Base-by-base conservation (phyloP, 805 yeast species). In the Maudiozyma barnettii region DNA sequence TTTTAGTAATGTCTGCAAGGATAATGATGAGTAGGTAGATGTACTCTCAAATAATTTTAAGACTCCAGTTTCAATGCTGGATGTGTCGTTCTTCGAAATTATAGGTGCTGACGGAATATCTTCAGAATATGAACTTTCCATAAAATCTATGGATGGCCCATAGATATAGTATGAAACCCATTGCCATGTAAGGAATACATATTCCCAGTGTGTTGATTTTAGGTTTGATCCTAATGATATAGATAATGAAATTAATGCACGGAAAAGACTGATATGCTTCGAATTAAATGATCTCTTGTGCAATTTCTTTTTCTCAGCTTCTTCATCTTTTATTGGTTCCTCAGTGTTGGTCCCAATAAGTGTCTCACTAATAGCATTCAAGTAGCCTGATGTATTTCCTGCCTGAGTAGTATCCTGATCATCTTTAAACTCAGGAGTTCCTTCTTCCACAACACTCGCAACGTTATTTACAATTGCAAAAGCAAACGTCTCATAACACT, bases 151-250 rank as follows among this genome's bases (percentile, higher is more conserved):
- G 0, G 80, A 67, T 12, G 79, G 76, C 0, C 91, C 91, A 57
- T 79, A 72, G n/a, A 83, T 55, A 54, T 70, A 84, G 56, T 80
- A 84, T 47, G 84, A 80, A 43, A 82, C 72, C 95, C 95, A 85
- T 63, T 84, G 95, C 48, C 88, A 70, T 0, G 95, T 76, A 4
- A 77, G 72, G 18, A 81, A 58, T 4, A 82, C 61, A 16, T 72
- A 72, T 12, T 66, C 63, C 98, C 98, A 91, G 30, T 84, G 77
- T 3, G 67, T 49, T 1, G 52, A 60, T 5, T 75, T 75, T 14
- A 91, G 70, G 1, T 80, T 75, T 1, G 90, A 76, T 0, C 96
- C 97, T n/a, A 91, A 65, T 0, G 96, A 84, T 2, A 81, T 74
- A 0, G 91, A 89, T 43, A 91, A 68, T 50, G 87, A 84, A 3